Evolutionary conservation across 768 basidiomycete genomes (phyloP).

Genomic region (Porpolomopsis calyptriformis): DNA sequence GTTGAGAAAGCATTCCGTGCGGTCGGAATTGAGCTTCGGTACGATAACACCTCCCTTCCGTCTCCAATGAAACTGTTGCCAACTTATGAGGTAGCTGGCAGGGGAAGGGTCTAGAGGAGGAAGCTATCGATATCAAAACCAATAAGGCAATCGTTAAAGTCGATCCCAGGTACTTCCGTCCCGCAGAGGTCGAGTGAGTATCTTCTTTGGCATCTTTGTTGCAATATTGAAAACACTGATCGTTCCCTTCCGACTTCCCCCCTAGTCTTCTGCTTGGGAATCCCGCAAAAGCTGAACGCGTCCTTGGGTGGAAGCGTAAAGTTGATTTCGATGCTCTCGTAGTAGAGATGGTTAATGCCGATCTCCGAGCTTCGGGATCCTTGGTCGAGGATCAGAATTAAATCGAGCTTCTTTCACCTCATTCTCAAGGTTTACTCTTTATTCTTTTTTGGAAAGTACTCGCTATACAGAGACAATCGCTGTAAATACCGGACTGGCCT

Average conservation of each 20-base stretch:
- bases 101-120: constrained; percentile 63
- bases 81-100: constrained; percentile 48
- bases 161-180: constrained; percentile 87
- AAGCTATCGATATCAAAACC: constrained; percentile 61
- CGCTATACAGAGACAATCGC: no score
- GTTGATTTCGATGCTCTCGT: constrained; percentile 79
- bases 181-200: constrained; percentile 87
- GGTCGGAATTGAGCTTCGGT: constrained; percentile 61
- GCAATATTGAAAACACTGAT: constrained; percentile 3
- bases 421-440: not conserved
- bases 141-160: constrained; percentile 71
- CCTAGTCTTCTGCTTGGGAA: constrained; percentile 72
- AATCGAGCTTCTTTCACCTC: not conserved
- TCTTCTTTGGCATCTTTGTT: not conserved
- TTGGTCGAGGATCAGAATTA: constrained; percentile 81
- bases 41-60: constrained; percentile 14
- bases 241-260: constrained; percentile 9
- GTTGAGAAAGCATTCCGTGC: constrained; percentile 77
- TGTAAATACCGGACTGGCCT: no score
- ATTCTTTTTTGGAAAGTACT: no score
- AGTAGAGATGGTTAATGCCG: constrained; percentile 83
- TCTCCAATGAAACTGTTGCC: constrained; percentile 3
- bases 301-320: constrained; percentile 85
- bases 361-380: constrained; percentile 61
- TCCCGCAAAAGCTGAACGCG: constrained; percentile 79